A percentile compares a stretch with the other conserved stretches of the same genome.
Conservation (phyloP, 345 rosid species). For the Sisymbrium irio region DNA sequence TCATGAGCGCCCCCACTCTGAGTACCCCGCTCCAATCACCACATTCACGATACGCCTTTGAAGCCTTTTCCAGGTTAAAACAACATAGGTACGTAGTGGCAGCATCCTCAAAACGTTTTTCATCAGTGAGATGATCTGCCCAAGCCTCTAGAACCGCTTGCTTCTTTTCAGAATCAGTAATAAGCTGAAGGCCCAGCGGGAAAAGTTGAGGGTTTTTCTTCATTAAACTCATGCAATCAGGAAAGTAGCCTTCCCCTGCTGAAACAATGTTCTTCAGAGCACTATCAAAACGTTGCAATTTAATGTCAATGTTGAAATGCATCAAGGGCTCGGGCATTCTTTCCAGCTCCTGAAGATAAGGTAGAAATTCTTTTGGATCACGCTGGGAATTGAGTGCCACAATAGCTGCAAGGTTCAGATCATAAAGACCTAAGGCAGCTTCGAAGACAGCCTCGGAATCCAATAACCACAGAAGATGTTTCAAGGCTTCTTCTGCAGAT, state of each 20-base stretch:
- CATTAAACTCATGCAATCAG: constrained; percentile 72
- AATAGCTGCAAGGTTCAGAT: constrained; percentile 94
- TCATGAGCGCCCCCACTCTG: constrained; percentile 79
- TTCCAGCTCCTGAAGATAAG: constrained; percentile 85
- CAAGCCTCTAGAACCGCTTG: constrained; percentile 77
- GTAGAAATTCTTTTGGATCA: constrained; percentile 98
- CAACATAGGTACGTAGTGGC: constrained; percentile 82
- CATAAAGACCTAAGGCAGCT: constrained; percentile 95
- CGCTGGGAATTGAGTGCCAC: constrained; percentile 94
- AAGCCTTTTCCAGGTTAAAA: constrained; percentile 67
- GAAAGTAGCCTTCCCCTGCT: constrained; percentile 68
- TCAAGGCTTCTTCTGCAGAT: constrained; percentile 92
- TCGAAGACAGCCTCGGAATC: constrained; percentile 90
- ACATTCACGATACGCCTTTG: constrained; percentile 79
- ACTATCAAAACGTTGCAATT: constrained; percentile 67
- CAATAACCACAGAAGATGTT: constrained; percentile 92
- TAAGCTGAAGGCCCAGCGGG: constrained; percentile 73
- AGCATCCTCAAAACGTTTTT: constrained; percentile 83
- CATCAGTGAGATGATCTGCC: constrained; percentile 81
- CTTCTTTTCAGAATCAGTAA: constrained; percentile 58
- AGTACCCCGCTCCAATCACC: constrained; percentile 94
- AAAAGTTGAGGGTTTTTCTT: constrained; percentile 79
- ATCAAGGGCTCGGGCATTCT: constrained; percentile 62
- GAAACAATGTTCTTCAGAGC: constrained; percentile 84
- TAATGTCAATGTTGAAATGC: constrained; percentile 84